Conservation (phyloP, 1,284 basidiomycete genomes). For the Melampsora larici-populina region DNA sequence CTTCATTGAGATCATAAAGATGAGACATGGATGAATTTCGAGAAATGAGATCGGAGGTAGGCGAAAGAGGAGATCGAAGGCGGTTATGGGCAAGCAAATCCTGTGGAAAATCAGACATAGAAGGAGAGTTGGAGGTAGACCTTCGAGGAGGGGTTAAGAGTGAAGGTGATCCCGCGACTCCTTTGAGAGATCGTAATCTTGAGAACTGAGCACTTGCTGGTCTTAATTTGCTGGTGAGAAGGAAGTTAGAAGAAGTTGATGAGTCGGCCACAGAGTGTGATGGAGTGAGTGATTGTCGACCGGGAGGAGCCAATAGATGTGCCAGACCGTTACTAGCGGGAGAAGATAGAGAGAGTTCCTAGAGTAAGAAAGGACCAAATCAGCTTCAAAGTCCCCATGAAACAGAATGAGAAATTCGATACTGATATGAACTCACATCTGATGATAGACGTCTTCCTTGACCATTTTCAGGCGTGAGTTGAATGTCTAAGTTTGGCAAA, state of each 20-base stretch:
- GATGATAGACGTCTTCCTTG: background rate
- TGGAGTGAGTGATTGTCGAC: background rate
- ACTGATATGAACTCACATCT: background rate
- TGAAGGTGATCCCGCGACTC: background rate
- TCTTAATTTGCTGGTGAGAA: constrained; percentile 19
- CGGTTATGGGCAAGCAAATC: background rate
- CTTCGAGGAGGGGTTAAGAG: constrained; percentile 2
- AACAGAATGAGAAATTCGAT: background rate
- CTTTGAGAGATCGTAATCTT: constrained; percentile 18
- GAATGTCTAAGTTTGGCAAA: background rate
- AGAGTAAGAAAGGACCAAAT: background rate
- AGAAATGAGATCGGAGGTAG: background rate
- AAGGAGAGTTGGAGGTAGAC: background rate
- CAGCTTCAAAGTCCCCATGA: background rate
- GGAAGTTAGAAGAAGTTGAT: constrained; percentile 14
- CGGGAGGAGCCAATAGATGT: background rate
- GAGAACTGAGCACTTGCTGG: constrained; percentile 22
- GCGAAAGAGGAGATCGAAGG: constrained; percentile 1
- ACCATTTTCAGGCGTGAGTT: background rate
- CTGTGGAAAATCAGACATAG: background rate
- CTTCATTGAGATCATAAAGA: constrained; percentile 7
- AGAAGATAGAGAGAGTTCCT: background rate
- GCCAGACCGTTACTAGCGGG: background rate
- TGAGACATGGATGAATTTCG: constrained; percentile 6
- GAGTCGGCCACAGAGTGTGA: background rate